Base-by-base conservation (phyloP, 192 early-diverging fungal species). In the Umbelopsis vinacea region DNA sequence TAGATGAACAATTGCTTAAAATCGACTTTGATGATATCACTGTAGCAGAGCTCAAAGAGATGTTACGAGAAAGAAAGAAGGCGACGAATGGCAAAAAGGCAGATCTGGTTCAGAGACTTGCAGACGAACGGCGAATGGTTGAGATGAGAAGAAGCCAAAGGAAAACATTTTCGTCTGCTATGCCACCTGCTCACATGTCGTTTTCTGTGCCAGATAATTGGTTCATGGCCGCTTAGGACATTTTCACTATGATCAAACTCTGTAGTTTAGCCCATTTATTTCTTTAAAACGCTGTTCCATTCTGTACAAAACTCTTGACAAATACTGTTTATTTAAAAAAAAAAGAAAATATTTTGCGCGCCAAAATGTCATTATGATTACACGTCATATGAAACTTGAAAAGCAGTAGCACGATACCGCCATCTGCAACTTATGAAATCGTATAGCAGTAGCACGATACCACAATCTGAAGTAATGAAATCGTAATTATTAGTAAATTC, bases 41-140 rank as follows among this genome's bases (percentile, higher is more conserved):
- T 22, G 57, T 63, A 35, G 24, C 57, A 10, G 57, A 63, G 33
- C 33, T 63, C 24, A 63, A 63, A 37, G 57, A 63, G 7, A 63
- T 63, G 57, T 29, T 63, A 37, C 57, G 57, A n/a, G 57, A 63
- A 37, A 63, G 57, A 19, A 63, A 63, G 29, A 63, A 63, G 57
- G 57, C 57, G 17, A 63, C 57, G 7, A 63, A 63, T 37, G 57
- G 57, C 14, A 63, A 63, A 33, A 63, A 63, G 33, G 57, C 57
- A 14, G 57, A 63, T 2, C 6, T 63, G 15, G 57, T 63, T 0
- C 26, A 63, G n/a, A 22, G 57, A 1, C 57, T 63, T 29, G 17
- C 35, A n/a, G 57, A 63, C 17, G 57, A 63, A 26, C 57, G 57
- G n/a, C 57, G 57, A n/a, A 35, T 63, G 57, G 15, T 63, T 0